These are phyloP conservation scores for Taxillus chinensis DNA, from an alignment of 164 flowering plant genomes.

Conservation along the genomic window DNA sequence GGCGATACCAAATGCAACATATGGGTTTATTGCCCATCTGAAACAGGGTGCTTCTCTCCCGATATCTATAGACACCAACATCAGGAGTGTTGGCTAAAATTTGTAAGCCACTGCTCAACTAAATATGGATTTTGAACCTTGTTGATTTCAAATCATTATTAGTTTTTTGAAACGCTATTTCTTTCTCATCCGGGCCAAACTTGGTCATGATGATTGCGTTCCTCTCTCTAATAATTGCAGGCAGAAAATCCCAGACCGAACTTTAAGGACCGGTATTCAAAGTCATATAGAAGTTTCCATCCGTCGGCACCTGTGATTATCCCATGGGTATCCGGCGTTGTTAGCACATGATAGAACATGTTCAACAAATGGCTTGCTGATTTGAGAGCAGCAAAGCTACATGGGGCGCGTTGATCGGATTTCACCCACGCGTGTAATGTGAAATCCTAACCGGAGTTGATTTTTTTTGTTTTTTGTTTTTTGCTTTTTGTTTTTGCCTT, in stretches of 20 bases:
- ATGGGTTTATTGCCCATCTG: conserved; percentile 98
- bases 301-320: conserved; percentile 73
- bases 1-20: conserved; percentile 78
- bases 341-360: conserved; percentile 23
- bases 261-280: conserved; percentile 69
- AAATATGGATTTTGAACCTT: no score
- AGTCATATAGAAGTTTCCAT: conserved; percentile 61
- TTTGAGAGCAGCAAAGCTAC: not conserved
- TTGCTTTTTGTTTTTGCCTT: no score
- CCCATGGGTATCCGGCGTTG: conserved; percentile 90
- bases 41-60: conserved; percentile 90
- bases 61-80: conserved; percentile 84
- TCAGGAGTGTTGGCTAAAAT: conserved; percentile 95
- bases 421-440: no score
- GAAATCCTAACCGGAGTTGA: no score
- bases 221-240: conserved; percentile 31
- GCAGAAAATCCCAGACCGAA: conserved; percentile 52
- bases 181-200: no score
- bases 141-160: not conserved
- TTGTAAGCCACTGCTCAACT: conserved; percentile 31
- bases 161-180: not conserved
- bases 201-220: not conserved
- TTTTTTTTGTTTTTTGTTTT: no score
- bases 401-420: no score
- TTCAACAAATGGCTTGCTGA: not conserved